Evolutionary conservation across 2,329 filamentous ascomycete species (phyloP), one percentile per base, ranked within the genome.

Genomic region (Exophiala viscosa): DNA sequence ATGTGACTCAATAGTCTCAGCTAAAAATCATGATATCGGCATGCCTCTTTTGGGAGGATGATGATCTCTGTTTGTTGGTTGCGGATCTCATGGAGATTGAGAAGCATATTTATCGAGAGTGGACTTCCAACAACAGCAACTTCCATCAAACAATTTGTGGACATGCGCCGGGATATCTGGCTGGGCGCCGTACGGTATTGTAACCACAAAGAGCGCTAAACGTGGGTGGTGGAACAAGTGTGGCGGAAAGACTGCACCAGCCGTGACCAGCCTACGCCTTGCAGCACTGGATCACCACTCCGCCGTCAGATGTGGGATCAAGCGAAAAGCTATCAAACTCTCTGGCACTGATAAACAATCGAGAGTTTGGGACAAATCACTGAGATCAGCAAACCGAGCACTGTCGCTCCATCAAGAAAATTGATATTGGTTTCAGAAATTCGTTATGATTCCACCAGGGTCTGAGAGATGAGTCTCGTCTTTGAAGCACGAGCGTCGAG

Each of bases 1-100:
- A 34, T 15, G n/a, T 46, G 7, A 18, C 18, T 35, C 28, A 9
- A 10, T 11, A 40, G 17, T 40, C 38, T 20, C 20, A 40, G 38
- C 13, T 15, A 15, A 40, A n/a, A 28, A 33, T 43, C 13, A 17
- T 44, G 39, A 33, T 38, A 23, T 32, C 34, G 28, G 11, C 20
- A 28, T 28, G 15, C 9, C 23, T 41, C 15, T 40, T 48, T 41
- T 34, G 35, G 23, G 46, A 41, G 35, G 31, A 48, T 42, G 36
- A 33, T 41, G 35, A 45, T 23, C 17, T 31, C 32, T 49, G 31
- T 47, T 41, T 32, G 18, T 38, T 31, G n/a, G 34, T 11, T 17
- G 50, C 56, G 52, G 52, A 59, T 48, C 53, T 54, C 28, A 38
- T 59, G 56, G 56, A 59, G 52, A 59, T 59, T 59, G 44, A 40